Evolutionary conservation across 352 stramenopile species (phyloP), one percentile per base, ranked within the genome.

Genomic region (Phytophthora cactorum): DNA sequence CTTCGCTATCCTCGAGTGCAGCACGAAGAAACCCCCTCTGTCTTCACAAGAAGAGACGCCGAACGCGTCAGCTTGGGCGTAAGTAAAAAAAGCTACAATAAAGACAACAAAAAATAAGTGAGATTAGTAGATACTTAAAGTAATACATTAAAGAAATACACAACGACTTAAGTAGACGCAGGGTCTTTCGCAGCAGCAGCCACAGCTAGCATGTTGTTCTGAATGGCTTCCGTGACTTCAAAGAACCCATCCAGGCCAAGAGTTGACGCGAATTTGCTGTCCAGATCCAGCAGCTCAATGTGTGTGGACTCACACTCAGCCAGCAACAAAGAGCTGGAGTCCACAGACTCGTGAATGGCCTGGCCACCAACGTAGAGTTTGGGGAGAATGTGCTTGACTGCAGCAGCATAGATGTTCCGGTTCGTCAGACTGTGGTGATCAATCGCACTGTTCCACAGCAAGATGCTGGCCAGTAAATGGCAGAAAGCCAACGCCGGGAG

Each of bases 1-100:
- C 43, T 90, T 90, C 49, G 72, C 41, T 1, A 68, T 86, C n/a
- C 68, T 86, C n/a, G 77, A 86, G 49, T 72, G 50, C 41, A 68
- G 50, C 31, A 68, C 62, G 59, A 72, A 63, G 22, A 38, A 49
- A 31, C 31, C 43, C 22, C 22, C 22, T 22, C 22, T 22, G 22
- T 22, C 22, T 1, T 11, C 31, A 29, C 39, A 39, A 44, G 17
- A 67, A 59, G n/a, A 53, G 15, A 27, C 27, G 11, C 52, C 51
- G 25, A 51, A 58, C 17, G 54, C 51, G 10, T 73, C 66, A 22
- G 59, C 66, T 39, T 73, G 66, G 52, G 65, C 65, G 0, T 72
- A 63, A 51, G 34, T 5, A 36, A 5, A 28, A 36, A 5, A 28
- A 52, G 14, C n/a, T 52, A 62, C 25, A 29, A 50, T 6, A 15